A percentile compares a stretch with the other conserved stretches of the same genome.
Conservation (phyloP, 306 rosid species). For the Calophaca sinica region DNA sequence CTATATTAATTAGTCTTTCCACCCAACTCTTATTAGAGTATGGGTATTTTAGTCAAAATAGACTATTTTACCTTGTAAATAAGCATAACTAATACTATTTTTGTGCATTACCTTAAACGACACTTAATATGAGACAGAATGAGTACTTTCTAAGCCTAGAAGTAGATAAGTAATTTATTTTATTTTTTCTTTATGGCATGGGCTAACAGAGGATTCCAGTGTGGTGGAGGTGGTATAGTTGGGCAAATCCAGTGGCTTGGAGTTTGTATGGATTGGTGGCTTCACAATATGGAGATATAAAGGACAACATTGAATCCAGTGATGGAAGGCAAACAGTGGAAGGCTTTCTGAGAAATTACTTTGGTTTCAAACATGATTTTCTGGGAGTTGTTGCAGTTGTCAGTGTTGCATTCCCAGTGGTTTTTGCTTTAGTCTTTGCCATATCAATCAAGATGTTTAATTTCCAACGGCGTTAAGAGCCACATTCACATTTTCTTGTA, state of each 20-base stretch:
- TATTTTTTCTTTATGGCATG: not conserved
- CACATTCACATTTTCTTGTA: not conserved
- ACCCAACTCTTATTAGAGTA: no score
- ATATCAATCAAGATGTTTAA: conserved; percentile 48
- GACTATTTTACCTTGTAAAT: no score
- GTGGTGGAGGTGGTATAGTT: conserved; percentile 74
- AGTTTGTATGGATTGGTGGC: conserved; percentile 68
- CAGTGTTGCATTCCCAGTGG: conserved; percentile 45
- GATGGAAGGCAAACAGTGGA: conserved; percentile 46
- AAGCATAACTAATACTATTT: no score
- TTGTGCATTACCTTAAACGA: no score
- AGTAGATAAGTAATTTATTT: not conserved
- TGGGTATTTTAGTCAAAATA: no score
- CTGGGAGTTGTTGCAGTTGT: conserved; percentile 56
- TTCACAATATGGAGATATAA: conserved; percentile 67
- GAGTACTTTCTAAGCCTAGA: not conserved
- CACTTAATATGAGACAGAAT: no score
- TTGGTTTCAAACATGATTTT: conserved; percentile 58
- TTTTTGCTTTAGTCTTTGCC: conserved; percentile 52
- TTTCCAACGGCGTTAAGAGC: conserved; percentile 51
- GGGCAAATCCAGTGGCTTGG: conserved; percentile 66
- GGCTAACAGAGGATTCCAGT: conserved; percentile 60
- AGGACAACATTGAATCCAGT: conserved; percentile 29
- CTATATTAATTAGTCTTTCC: no score
- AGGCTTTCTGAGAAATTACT: conserved; percentile 51